phyloP scores from a whole-genome alignment of 306 rosid species.

The Medicago arabica region DNA sequence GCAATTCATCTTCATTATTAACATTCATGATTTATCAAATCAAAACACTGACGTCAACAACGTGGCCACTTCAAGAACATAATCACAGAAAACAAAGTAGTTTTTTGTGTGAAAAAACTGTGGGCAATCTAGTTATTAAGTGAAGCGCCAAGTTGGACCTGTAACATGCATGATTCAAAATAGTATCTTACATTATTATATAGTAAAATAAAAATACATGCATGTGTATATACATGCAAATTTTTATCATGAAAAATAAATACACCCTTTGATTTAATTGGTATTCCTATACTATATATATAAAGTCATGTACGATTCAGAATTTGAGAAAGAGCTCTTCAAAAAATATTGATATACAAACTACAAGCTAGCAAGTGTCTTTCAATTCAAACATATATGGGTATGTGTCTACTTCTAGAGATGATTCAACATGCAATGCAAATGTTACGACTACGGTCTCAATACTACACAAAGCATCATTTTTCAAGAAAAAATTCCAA shows the following conservation, averaged over 20 bases:
- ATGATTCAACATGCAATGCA: conserved; percentile 47
- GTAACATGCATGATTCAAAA: conserved; percentile 3
- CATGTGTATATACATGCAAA: neutral
- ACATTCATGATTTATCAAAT: neutral
- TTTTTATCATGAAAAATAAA: no score
- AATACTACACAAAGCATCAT: conserved; percentile 27
- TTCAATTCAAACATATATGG: conserved; percentile 27
- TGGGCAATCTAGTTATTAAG: conserved; percentile 30
- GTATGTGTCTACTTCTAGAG: conserved; percentile 43
- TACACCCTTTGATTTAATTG: no score
- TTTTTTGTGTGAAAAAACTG: conserved; percentile 32
- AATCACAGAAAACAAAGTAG: neutral
- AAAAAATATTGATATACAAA: no score
- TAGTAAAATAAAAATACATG: neutral
- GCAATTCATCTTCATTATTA: neutral
- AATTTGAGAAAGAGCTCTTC: no score
- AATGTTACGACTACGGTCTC: conserved; percentile 30
- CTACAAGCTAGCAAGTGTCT: neutral
- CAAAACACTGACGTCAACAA: conserved; percentile 24
- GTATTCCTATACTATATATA: no score
- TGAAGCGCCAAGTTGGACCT: conserved; percentile 28
- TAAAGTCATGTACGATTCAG: neutral
- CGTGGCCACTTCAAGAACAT: neutral
- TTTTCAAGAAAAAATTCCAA: neutral
- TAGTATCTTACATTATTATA: neutral